phyloP scores from a whole-genome alignment of 768 basidiomycete species.

The Piloderma croceum region DNA sequence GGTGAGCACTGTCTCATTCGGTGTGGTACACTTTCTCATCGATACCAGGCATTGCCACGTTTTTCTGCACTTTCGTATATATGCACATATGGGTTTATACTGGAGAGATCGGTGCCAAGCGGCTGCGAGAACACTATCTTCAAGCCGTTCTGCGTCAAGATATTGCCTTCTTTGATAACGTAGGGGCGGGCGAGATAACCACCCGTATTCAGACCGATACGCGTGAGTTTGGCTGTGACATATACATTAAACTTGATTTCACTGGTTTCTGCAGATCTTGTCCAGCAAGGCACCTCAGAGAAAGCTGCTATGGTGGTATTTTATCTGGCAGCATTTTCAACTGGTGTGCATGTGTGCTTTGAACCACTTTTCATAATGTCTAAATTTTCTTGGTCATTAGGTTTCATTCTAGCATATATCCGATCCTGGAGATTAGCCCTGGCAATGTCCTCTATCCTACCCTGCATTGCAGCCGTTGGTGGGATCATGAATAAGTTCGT shows the following conservation, averaged over 20 bases:
- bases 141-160: conserved; percentile 43
- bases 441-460: conserved; percentile 43
- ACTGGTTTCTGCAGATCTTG: conserved; percentile 30
- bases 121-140: conserved; percentile 48
- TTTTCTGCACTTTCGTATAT: conserved; percentile 66
- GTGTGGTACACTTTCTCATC: background rate
- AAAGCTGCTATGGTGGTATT: conserved; percentile 38
- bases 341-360: no score
- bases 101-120: conserved; percentile 41
- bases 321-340: conserved; percentile 39
- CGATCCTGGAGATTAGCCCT: conserved; percentile 45
- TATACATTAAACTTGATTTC: background rate
- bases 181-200: no score
- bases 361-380: no score
- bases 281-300: conserved; percentile 50
- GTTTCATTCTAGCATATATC: conserved; percentile 40
- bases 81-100: conserved; percentile 38
- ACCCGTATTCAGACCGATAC: no score
- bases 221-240: conserved; percentile 28
- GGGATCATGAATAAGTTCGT: conserved; percentile 33
- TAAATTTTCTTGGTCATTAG: no score
- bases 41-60: conserved; percentile 64
- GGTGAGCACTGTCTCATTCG: conserved; percentile 32
- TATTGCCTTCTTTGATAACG: conserved; percentile 39
- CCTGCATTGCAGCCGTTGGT: conserved; percentile 42